These are phyloP conservation scores for Metschnikowia colocasiae DNA, from an alignment of 805 yeast species.

Conservation along the genomic window DNA sequence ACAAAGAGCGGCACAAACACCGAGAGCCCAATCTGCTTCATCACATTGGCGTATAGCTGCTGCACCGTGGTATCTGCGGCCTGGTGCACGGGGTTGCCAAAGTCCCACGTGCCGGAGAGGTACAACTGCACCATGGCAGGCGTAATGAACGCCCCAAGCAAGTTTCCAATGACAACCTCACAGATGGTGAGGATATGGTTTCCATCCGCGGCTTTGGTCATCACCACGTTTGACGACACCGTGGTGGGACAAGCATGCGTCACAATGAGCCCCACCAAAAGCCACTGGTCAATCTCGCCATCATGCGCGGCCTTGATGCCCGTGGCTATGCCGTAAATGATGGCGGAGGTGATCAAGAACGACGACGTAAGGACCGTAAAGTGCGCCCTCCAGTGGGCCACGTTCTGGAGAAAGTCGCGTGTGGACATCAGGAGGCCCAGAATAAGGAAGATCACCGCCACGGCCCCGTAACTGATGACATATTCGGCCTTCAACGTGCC, in stretches of 20 bases:
- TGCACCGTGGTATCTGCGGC: conserved; percentile 46
- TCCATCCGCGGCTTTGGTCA: conserved; percentile 85
- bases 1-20: conserved; percentile 83
- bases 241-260: conserved; percentile 91
- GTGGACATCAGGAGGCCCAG: conserved; percentile 80
- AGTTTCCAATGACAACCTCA: conserved; percentile 81
- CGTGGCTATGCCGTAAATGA: conserved; percentile 67
- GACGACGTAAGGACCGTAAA: conserved; percentile 61
- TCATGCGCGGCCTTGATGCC: conserved; percentile 61
- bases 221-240: conserved; percentile 85
- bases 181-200: conserved; percentile 74
- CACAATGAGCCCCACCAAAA: conserved; percentile 75
- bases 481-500: conserved; percentile 74
- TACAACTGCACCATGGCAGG: conserved; percentile 82
- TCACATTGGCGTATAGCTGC: conserved; percentile 64
- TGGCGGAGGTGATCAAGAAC: conserved; percentile 66
- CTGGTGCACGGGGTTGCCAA: conserved; percentile 66
- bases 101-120: conserved; percentile 55
- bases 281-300: conserved; percentile 64
- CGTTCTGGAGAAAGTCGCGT: conserved; percentile 54
- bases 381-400: conserved; percentile 81
- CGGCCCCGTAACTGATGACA: conserved; percentile 80
- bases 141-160: conserved; percentile 81
- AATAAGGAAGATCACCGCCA: conserved; percentile 76
- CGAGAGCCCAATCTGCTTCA: conserved; percentile 83